Evolutionary conservation across 2,329 filamentous ascomycete species (phyloP).

Genomic region (Penicillium sp.): DNA sequence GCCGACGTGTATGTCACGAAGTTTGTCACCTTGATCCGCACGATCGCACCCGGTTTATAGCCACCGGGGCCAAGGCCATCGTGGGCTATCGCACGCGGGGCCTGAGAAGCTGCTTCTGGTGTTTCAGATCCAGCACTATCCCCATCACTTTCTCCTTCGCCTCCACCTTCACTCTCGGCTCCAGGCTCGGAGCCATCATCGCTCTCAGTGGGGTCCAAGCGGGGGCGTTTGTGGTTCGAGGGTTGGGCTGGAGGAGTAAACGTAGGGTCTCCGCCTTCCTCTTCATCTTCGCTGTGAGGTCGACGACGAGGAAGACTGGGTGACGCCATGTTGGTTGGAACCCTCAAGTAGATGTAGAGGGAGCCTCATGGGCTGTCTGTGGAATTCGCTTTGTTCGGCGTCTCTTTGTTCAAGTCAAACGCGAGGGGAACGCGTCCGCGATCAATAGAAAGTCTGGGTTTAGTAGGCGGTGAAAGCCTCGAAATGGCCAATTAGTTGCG

Average conservation of each 20-base stretch:
- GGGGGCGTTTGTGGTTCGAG: constrained; percentile 32
- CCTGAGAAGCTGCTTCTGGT: background rate
- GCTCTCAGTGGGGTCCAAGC: constrained; percentile 22
- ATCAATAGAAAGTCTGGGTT: constrained; percentile 17
- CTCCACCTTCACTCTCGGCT: constrained; percentile 1
- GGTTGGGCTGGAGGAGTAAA: constrained; percentile 23
- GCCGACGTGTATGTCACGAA: constrained; percentile 95
- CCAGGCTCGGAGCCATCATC: constrained; percentile 14
- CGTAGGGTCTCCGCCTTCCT: constrained; percentile 18
- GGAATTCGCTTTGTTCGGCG: background rate
- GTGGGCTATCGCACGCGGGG: constrained; percentile 3
- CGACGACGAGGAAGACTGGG: constrained; percentile 28
- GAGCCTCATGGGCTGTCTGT: constrained; percentile 4
- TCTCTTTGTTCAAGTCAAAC: constrained; percentile 11
- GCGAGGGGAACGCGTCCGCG: constrained; percentile 25
- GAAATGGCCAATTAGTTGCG: constrained; percentile 10
- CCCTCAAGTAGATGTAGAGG: background rate
- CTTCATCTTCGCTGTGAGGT: constrained; percentile 25
- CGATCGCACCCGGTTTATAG: constrained; percentile 71
- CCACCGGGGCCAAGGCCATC: constrained; percentile 17
- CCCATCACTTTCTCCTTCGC: constrained; percentile 1
- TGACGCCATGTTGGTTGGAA: constrained; percentile 26
- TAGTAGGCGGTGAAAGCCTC: constrained; percentile 24
- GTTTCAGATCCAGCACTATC: constrained; percentile 1
- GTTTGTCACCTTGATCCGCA: constrained; percentile 78